Evolutionary conservation across 768 basidiomycete genomes (phyloP).

Genomic region (Pleurotus sapidus): DNA sequence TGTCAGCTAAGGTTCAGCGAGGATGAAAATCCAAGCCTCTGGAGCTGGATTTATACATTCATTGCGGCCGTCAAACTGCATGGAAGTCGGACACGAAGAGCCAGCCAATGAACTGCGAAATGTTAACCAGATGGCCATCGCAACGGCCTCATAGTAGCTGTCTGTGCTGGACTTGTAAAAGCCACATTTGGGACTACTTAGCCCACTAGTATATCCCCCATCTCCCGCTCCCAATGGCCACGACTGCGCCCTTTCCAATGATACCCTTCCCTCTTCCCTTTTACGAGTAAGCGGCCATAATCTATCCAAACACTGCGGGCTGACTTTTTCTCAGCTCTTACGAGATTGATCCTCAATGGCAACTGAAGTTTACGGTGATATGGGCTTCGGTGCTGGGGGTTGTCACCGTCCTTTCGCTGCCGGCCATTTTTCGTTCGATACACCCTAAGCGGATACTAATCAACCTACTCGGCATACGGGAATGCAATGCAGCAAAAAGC

Average conservation of each 20-base stretch:
- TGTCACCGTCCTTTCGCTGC: slow-evolving; percentile 47
- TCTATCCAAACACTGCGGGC: background rate
- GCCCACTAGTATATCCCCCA: background rate
- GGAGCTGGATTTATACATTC: too few relatives aligned
- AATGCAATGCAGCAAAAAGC: slow-evolving; percentile 29
- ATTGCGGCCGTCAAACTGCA: too few relatives aligned
- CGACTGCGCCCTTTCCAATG: slow-evolving; percentile 51
- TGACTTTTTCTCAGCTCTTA: slow-evolving; percentile 53
- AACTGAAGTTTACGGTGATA: slow-evolving; percentile 64
- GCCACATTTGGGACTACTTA: background rate
- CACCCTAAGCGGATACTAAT: slow-evolving; percentile 31
- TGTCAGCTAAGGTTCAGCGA: too few relatives aligned
- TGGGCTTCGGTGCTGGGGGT: slow-evolving; percentile 62
- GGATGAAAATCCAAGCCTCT: too few relatives aligned
- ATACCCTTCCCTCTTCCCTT: slow-evolving; percentile 58
- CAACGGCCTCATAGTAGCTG: background rate
- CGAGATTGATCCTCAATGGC: slow-evolving; percentile 74
- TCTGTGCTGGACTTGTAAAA: background rate
- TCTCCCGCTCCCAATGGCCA: slow-evolving; percentile 19
- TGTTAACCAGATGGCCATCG: too few relatives aligned
- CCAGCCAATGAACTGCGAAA: too few relatives aligned
- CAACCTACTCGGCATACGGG: slow-evolving; percentile 50
- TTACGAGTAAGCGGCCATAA: slow-evolving; percentile 55
- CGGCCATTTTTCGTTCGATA: slow-evolving; percentile 29
- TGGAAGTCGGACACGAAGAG: too few relatives aligned